Evolutionary conservation across 2,329 filamentous ascomycete genomes (phyloP).

Genomic region (Verticillium nubilum): DNA sequence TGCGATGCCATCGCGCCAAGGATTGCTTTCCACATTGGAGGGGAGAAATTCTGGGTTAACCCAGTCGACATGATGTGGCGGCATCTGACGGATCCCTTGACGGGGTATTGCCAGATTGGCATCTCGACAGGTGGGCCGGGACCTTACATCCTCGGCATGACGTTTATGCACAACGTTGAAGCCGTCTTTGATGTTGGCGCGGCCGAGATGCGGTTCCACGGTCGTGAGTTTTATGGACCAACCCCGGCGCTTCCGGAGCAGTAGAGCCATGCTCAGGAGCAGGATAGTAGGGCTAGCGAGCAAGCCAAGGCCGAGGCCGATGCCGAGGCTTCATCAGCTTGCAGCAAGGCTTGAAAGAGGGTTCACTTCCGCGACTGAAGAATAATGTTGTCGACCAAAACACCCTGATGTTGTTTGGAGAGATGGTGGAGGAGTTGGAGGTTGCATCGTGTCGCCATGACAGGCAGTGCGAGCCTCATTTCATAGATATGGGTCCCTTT

Average conservation of each 20-base stretch:
- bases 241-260: conserved; percentile 7
- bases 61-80: conserved; percentile 41
- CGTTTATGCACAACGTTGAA: conserved; percentile 45
- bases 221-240: conserved; percentile 9
- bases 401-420: too few species aligned
- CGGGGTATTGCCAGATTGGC: conserved; percentile 41
- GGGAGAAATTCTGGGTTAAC: conserved; percentile 39
- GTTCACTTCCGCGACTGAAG: not conserved
- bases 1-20: conserved; percentile 41
- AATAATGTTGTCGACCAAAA: too few species aligned
- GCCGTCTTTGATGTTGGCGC: conserved; percentile 42
- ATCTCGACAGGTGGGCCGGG: conserved; percentile 37
- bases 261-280: not conserved
- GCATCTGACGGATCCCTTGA: conserved; percentile 35
- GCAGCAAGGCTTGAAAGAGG: not conserved
- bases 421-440: too few species aligned
- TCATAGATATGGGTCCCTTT: too few species aligned
- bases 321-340: not conserved
- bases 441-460: too few species aligned
- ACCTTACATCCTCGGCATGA: conserved; percentile 43
- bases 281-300: conserved; percentile 9
- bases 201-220: conserved; percentile 39
- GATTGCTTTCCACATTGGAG: conserved; percentile 39
- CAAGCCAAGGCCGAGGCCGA: conserved; percentile 4
- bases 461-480: too few species aligned